Conservation (phyloP, 176 grass and related monocot species). For the Zea luxurians region DNA sequence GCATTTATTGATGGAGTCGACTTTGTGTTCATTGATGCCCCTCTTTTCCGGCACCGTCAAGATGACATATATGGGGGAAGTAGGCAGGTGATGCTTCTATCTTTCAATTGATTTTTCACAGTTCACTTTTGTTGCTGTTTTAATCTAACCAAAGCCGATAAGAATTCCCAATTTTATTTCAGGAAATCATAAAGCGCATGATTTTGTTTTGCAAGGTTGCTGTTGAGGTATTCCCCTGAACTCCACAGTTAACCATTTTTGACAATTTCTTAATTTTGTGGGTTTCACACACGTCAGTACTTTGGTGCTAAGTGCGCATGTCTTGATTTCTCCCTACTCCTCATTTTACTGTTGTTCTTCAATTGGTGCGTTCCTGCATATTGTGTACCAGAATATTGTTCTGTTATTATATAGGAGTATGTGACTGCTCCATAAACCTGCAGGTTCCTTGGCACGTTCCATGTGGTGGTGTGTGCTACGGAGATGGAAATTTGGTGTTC, state of each 20-base stretch:
- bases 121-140: not conserved
- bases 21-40: slow-evolving; percentile 84
- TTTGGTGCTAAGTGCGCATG: slow-evolving; percentile 38
- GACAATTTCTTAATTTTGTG: not conserved
- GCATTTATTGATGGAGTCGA: slow-evolving; percentile 89
- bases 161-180: slow-evolving; percentile 11
- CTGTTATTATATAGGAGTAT: not conserved
- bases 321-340: not conserved
- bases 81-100: slow-evolving; percentile 49
- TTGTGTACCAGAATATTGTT: not conserved
- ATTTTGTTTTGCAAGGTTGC: slow-evolving; percentile 92
- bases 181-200: slow-evolving; percentile 96
- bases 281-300: not conserved
- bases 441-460: slow-evolving; percentile 96
- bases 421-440: not conserved
- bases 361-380: not conserved
- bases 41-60: slow-evolving; percentile 59
- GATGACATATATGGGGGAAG: slow-evolving; percentile 77
- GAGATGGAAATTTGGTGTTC: slow-evolving; percentile 93
- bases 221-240: slow-evolving; percentile 62
- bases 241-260: not conserved
- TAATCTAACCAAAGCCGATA: slow-evolving; percentile 21
- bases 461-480: slow-evolving; percentile 77
- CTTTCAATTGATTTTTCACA: not conserved
- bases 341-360: not conserved